A percentile compares a stretch with the other conserved stretches of the same genome.
Conservation (phyloP, 768 basidiomycete genomes). For the Rhodotorula babjevae region DNA sequence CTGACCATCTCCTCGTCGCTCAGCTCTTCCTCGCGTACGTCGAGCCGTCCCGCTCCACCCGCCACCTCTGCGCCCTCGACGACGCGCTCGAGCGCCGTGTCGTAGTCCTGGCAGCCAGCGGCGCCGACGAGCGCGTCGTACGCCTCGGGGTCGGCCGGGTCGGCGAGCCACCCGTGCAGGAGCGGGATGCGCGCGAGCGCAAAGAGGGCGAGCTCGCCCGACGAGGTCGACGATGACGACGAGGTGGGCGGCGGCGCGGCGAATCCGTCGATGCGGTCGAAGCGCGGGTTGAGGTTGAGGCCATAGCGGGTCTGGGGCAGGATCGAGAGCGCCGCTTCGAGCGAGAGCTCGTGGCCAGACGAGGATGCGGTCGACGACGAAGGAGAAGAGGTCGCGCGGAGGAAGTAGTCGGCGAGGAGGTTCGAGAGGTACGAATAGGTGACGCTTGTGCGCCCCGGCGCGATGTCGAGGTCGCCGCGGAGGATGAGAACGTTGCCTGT, state of each 20-base stretch:
- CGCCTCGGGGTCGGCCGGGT: slow-evolving; percentile 35
- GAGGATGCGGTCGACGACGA: neutral
- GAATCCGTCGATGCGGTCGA: slow-evolving; percentile 55
- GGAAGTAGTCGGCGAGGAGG: slow-evolving; percentile 74
- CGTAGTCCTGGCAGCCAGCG: slow-evolving; percentile 56
- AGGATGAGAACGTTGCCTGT: slow-evolving; percentile 83
- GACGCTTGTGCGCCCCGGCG: slow-evolving; percentile 50
- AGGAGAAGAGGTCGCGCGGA: slow-evolving; percentile 48
- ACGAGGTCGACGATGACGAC: slow-evolving; percentile 22
- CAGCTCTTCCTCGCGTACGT: slow-evolving; percentile 41
- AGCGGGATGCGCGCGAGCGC: slow-evolving; percentile 72
- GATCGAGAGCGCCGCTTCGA: slow-evolving; percentile 57
- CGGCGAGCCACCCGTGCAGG: slow-evolving; percentile 73
- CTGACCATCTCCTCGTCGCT: slow-evolving; percentile 26
- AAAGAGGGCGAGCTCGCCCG: slow-evolving; percentile 82
- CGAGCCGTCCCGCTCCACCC: slow-evolving; percentile 53
- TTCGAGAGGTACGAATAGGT: slow-evolving; percentile 81
- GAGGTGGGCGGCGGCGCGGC: neutral
- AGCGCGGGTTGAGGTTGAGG: slow-evolving; percentile 81
- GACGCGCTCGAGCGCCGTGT: slow-evolving; percentile 66
- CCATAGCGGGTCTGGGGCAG: slow-evolving; percentile 78
- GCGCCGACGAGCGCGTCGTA: slow-evolving; percentile 37
- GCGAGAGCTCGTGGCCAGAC: slow-evolving; percentile 39
- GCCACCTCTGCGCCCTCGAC: slow-evolving; percentile 70
- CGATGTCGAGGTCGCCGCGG: slow-evolving; percentile 70